Conservation (phyloP, 2,329 filamentous ascomycete species). For the Zalaria sp. region DNA sequence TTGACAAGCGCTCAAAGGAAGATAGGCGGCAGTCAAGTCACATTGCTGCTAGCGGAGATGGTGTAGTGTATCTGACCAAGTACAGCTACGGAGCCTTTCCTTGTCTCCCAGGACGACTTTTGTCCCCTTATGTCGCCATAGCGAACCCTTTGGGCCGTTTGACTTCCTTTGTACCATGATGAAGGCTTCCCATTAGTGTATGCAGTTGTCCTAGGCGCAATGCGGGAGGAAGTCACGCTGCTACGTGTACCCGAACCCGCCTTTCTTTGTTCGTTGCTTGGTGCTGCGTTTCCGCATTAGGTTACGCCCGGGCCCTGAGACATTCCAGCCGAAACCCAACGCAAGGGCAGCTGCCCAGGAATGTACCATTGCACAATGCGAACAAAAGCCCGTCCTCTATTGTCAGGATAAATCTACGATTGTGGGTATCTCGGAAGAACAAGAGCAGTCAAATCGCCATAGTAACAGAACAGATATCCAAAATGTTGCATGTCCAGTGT, state of each 20-base stretch:
- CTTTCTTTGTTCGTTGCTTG: constrained; percentile 22
- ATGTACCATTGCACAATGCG: constrained; percentile 14
- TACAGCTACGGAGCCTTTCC: too few relatives aligned
- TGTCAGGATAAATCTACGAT: too few relatives aligned
- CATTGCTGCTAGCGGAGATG: too few relatives aligned
- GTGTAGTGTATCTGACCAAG: too few relatives aligned
- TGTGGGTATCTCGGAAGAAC: too few relatives aligned
- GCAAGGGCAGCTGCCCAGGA: constrained; percentile 15
- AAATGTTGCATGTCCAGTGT: too few relatives aligned
- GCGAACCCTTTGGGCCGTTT: constrained; percentile 1
- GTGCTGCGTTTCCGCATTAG: constrained; percentile 16
- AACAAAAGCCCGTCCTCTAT: constrained; percentile 7
- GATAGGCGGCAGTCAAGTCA: too few relatives aligned
- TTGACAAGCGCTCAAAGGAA: too few relatives aligned
- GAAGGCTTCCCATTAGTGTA: constrained; percentile 1
- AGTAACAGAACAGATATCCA: too few relatives aligned
- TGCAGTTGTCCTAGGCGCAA: constrained; percentile 5
- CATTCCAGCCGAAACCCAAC: constrained; percentile 17
- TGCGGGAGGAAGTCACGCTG: constrained; percentile 2
- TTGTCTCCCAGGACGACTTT: background rate
- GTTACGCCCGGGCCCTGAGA: constrained; percentile 15
- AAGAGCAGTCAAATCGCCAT: too few relatives aligned
- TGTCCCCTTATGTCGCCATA: constrained; percentile 2
- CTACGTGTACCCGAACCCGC: constrained; percentile 5
- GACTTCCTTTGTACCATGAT: constrained; percentile 5